Conservation (phyloP, 2,329 filamentous ascomycete genomes). For the Aspergillus versicolor region DNA sequence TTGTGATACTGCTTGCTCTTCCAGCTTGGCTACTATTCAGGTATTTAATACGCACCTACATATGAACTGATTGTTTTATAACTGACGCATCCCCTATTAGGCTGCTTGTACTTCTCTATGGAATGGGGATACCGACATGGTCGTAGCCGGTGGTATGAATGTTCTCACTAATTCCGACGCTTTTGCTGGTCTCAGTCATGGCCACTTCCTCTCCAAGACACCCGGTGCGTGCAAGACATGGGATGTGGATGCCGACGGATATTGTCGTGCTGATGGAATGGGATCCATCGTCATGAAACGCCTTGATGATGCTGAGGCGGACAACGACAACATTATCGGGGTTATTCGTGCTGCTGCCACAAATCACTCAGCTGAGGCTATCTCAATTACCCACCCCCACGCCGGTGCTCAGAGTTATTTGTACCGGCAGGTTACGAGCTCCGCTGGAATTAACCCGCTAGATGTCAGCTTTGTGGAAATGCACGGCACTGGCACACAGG, state of each 20-base stretch:
- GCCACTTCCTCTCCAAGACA: constrained; percentile 29
- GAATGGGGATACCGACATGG: constrained; percentile 74
- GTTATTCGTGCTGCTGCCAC: constrained; percentile 44
- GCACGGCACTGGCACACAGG: constrained; percentile 43
- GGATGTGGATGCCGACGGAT: constrained; percentile 52
- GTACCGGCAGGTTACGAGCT: constrained; percentile 37
- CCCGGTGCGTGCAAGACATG: constrained; percentile 51
- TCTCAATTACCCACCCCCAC: constrained; percentile 45
- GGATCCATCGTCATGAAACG: constrained; percentile 53
- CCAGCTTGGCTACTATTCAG: constrained; percentile 68
- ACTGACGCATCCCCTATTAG: not conserved
- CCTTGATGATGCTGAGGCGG: constrained; percentile 50
- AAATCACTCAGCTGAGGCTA: constrained; percentile 50
- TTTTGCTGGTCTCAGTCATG: constrained; percentile 68
- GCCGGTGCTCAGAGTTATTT: constrained; percentile 39
- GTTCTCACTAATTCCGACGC: constrained; percentile 73
- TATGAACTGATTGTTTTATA: not conserved
- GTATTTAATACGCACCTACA: constrained; percentile 30
- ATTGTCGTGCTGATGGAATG: constrained; percentile 54
- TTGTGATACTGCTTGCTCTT: constrained; percentile 75
- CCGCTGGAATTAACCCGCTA: constrained; percentile 37
- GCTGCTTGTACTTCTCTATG: constrained; percentile 67
- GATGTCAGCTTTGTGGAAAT: constrained; percentile 41
- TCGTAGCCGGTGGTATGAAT: constrained; percentile 75
- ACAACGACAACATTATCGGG: constrained; percentile 46